phyloP scores from a whole-genome alignment of 331 rosid genomes.

The Pyrus hybrid region DNA sequence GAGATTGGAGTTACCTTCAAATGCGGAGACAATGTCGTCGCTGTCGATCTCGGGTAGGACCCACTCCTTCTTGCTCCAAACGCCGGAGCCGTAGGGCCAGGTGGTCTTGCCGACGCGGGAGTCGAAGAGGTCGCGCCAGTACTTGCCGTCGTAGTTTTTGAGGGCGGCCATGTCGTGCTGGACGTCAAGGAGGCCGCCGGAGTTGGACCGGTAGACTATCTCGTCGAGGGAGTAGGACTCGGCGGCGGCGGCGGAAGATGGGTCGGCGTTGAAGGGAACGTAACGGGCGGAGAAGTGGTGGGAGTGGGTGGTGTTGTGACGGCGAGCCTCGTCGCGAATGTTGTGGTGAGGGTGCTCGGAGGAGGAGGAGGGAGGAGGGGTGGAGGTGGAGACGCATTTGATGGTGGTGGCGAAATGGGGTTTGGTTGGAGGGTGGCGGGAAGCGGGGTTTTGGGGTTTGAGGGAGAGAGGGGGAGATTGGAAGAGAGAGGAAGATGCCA shows the following conservation, averaged over 20 bases:
- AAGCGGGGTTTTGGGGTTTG: slow-evolving; percentile 10
- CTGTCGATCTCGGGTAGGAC: slow-evolving; percentile 61
- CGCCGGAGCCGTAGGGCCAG: slow-evolving; percentile 83
- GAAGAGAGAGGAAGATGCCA: slow-evolving; percentile 30
- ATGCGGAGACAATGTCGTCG: slow-evolving; percentile 58
- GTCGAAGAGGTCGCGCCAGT: slow-evolving; percentile 72
- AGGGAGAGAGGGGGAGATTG: slow-evolving; percentile 20
- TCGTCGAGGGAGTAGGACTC: slow-evolving; percentile 71
- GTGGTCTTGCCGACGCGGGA: slow-evolving; percentile 65
- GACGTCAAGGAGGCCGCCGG: slow-evolving; percentile 68
- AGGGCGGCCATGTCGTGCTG: slow-evolving; percentile 57
- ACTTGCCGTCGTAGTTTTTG: slow-evolving; percentile 44
- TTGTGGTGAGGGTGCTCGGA: slow-evolving; percentile 34
- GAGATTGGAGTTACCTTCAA: slow-evolving; percentile 71
- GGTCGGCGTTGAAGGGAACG: slow-evolving; percentile 56
- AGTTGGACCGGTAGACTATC: slow-evolving; percentile 61
- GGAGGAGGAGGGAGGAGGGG: slow-evolving; percentile 2
- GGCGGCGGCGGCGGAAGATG: slow-evolving; percentile 24
- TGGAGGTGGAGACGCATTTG: slow-evolving; percentile 11
- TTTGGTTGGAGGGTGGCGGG: slow-evolving; percentile 1
- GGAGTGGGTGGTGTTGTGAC: slow-evolving; percentile 27
- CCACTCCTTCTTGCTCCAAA: slow-evolving; percentile 82
- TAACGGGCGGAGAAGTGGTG: slow-evolving; percentile 55
- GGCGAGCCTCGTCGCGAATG: slow-evolving; percentile 71
- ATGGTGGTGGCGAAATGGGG: slow-evolving; percentile 14